Evolutionary conservation across 305 asterid genomes (phyloP), one percentile per base, ranked within the genome.

Genomic region (Nicotiana rustica): DNA sequence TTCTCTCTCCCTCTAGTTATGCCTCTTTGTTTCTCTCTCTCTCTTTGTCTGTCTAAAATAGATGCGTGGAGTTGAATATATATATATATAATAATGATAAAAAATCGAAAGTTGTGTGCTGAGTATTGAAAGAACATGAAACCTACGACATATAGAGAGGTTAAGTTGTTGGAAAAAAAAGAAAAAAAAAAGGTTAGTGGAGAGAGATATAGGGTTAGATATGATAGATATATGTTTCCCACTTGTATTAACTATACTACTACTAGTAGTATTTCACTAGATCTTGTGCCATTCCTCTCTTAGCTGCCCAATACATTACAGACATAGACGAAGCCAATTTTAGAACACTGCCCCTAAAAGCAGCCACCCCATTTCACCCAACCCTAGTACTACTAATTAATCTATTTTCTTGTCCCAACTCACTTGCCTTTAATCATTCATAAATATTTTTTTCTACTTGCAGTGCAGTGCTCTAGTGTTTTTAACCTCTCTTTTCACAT

Each of bases 61-160:
- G 44, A 80, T 78, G 73, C 77, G 64, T 59, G 81, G 13, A 85
- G 82, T 82, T 59, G 36, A 19, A 64, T 44, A 35, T 55, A 55
- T 59, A 61, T 25, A 25, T 25, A 25, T 25, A 25, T 25, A 80
- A 49, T 75, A 78, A 83, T 62, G 77, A 78, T 29, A 19, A 41
- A 6, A 60, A 52, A 82, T 47, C 19, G 55, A 33, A 36, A 69
- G 68, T 13, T 13, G 4, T 67, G 10, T n/a, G 13, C 10, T 64
- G 47, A 57, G 76, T 44, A 61, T 52, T 57, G 61, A 57, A 79
- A 67, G 77, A 79, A 75, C 82, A 83, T 76, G 86, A 83, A 86
- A 83, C 86, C 86, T 86, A 86, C 84, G 88, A 86, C 84, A 75
- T 78, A 47, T 85, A 79, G 78, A 82, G 83, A 69, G 69, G 67